A percentile compares a stretch with the other conserved stretches of the same genome.
Conservation (phyloP, 345 rosid species). For the Populus deltoides region DNA sequence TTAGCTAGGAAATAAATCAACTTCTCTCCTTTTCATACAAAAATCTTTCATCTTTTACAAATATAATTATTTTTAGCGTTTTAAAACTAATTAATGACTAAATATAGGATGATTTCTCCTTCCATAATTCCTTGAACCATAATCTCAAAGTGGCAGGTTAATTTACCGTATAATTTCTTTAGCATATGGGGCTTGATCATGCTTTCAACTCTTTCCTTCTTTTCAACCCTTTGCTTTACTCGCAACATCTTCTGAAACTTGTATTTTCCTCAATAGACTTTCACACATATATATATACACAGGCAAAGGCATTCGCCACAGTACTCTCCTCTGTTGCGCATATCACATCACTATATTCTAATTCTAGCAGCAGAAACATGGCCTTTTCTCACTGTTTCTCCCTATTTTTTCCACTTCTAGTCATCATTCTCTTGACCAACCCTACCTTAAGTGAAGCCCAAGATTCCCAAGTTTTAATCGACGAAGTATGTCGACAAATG, state of each 20-base stretch:
- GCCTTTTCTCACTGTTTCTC: background rate
- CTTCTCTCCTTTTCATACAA: background rate
- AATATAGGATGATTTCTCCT: too few relatives aligned
- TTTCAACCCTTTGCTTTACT: background rate
- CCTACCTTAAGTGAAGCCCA: background rate
- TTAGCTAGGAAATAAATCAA: background rate
- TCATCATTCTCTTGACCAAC: background rate
- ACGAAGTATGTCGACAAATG: background rate
- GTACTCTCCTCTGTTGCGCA: background rate
- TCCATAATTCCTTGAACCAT: too few relatives aligned
- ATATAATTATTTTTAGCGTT: background rate
- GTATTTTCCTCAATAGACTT: background rate
- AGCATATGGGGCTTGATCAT: background rate
- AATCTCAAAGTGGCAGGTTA: too few relatives aligned
- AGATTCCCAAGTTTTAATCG: background rate
- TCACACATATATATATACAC: background rate
- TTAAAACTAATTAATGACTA: too few relatives aligned
- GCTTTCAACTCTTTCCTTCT: background rate
- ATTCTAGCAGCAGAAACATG: background rate
- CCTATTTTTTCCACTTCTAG: background rate
- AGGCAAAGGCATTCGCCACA: background rate
- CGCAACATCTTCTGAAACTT: background rate
- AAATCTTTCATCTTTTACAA: background rate
- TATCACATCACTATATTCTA: background rate
- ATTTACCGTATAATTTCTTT: background rate